These are phyloP conservation scores for Jacaranda mimosifolia DNA, from an alignment of 257 asterid genomes.

Conservation along the genomic window DNA sequence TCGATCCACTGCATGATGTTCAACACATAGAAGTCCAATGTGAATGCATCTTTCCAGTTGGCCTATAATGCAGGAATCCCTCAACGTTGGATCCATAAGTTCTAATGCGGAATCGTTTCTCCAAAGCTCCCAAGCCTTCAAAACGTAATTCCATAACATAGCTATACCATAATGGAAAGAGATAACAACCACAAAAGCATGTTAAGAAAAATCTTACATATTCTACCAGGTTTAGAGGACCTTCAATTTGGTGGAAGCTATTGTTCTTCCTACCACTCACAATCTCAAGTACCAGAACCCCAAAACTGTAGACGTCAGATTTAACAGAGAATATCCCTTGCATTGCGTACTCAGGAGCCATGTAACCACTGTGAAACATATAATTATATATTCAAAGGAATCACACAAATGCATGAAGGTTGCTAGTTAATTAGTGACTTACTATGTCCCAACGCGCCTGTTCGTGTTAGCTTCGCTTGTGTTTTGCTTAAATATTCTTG, in stretches of 20 bases:
- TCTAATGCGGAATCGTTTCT: slow-evolving; percentile 41
- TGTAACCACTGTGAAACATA: slow-evolving; percentile 56
- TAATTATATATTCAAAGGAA: not conserved
- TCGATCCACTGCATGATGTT: slow-evolving; percentile 55
- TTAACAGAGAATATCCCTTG: slow-evolving; percentile 69
- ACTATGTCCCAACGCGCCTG: slow-evolving; percentile 59
- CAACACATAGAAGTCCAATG: slow-evolving; percentile 62
- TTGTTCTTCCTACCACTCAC: slow-evolving; percentile 62
- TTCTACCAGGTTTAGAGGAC: slow-evolving; percentile 63
- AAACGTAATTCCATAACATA: not conserved
- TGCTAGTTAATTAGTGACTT: slow-evolving; percentile 29
- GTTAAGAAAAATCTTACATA: slow-evolving; percentile 49
- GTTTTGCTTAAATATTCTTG: slow-evolving; percentile 60
- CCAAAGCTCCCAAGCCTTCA: slow-evolving; percentile 76
- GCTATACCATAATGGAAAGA: not conserved
- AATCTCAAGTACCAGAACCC: slow-evolving; percentile 63
- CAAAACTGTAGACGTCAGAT: slow-evolving; percentile 73
- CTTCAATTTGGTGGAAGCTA: slow-evolving; percentile 52
- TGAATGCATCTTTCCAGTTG: slow-evolving; percentile 55
- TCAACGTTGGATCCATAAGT: slow-evolving; percentile 54
- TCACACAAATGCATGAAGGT: not conserved
- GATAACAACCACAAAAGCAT: not conserved
- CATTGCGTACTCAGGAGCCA: slow-evolving; percentile 83
- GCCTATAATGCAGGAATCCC: slow-evolving; percentile 35
- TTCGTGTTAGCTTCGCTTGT: slow-evolving; percentile 53